Conservation (phyloP, 2,329 filamentous ascomycete species). For the Ophiostoma quercus region DNA sequence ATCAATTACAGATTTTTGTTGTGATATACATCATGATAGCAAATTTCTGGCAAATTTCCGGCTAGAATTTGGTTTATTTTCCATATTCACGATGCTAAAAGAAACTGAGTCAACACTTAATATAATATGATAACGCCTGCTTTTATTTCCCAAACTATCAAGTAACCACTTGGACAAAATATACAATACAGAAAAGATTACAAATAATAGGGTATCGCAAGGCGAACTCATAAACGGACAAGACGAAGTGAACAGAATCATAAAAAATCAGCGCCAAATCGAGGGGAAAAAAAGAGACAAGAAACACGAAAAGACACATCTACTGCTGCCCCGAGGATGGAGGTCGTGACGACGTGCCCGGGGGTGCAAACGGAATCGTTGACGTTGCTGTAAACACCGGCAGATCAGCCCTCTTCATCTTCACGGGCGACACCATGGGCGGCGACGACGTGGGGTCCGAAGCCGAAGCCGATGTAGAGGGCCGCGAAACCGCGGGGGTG, state of each 20-base stretch:
- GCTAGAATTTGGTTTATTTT: too few species aligned
- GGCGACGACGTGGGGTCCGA: not conserved
- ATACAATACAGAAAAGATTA: not conserved
- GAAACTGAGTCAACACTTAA: too few species aligned
- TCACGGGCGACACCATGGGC: constrained; percentile 23
- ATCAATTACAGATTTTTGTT: too few species aligned
- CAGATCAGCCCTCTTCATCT: constrained; percentile 37
- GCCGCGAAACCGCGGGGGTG: not conserved
- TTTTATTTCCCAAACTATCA: constrained; percentile 11
- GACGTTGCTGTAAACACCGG: constrained; percentile 41
- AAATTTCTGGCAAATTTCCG: too few species aligned
- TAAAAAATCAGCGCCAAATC: not conserved
- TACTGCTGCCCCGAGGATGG: constrained; percentile 1
- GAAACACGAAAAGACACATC: not conserved
- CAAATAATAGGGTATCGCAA: constrained; percentile 8
- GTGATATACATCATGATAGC: too few species aligned
- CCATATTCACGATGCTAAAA: too few species aligned
- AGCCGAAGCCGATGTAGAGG: not conserved
- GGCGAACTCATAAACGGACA: not conserved
- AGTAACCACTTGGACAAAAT: not conserved
- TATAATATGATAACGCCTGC: not conserved
- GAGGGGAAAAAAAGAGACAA: too few species aligned
- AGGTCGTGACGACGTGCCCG: not conserved
- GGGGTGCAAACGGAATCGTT: constrained; percentile 42
- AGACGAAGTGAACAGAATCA: not conserved